Evolutionary conservation across 179 eudicot genomes (phyloP).

Genomic region (Patellifolia procumbens): DNA sequence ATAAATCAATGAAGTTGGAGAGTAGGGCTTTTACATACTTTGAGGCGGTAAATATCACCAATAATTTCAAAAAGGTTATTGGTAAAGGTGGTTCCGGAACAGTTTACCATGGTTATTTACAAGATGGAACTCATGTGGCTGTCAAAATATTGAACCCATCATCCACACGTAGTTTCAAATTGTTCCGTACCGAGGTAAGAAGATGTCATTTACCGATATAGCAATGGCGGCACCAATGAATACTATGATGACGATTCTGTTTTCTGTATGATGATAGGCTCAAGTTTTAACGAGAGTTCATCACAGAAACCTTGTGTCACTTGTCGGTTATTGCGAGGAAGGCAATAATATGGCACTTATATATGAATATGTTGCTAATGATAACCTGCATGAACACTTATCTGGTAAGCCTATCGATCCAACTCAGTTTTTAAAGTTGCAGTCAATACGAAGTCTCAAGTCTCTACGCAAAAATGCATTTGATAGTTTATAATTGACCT

Average conservation of each 20-base stretch:
- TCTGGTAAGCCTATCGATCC: conserved; percentile 35
- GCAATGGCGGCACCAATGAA: background rate
- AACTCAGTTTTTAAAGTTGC: too few species aligned
- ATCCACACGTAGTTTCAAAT: background rate
- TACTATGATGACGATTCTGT: background rate
- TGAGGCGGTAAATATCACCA: conserved; percentile 9
- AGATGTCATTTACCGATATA: too few species aligned
- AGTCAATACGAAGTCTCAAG: too few species aligned
- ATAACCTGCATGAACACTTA: conserved; percentile 32
- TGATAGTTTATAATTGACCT: too few species aligned
- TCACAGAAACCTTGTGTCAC: conserved; percentile 49
- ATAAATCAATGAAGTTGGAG: background rate
- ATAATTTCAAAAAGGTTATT: conserved; percentile 3
- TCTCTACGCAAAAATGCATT: too few species aligned
- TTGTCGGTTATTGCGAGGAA: conserved; percentile 50
- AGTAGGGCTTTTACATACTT: background rate
- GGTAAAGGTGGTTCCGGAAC: conserved; percentile 25
- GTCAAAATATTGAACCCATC: conserved; percentile 15
- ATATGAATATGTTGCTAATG: conserved; percentile 41
- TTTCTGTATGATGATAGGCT: background rate
- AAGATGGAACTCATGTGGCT: conserved; percentile 14
- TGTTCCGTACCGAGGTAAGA: conserved; percentile 15
- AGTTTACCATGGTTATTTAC: conserved; percentile 7
- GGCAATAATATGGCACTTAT: conserved; percentile 31
- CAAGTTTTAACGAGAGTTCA: conserved; percentile 27